Percentiles rank a stretch among this genome's conserved stretches.
Conservation (phyloP, 805 yeast genomes). For the Blastobotrys terrestris region DNA sequence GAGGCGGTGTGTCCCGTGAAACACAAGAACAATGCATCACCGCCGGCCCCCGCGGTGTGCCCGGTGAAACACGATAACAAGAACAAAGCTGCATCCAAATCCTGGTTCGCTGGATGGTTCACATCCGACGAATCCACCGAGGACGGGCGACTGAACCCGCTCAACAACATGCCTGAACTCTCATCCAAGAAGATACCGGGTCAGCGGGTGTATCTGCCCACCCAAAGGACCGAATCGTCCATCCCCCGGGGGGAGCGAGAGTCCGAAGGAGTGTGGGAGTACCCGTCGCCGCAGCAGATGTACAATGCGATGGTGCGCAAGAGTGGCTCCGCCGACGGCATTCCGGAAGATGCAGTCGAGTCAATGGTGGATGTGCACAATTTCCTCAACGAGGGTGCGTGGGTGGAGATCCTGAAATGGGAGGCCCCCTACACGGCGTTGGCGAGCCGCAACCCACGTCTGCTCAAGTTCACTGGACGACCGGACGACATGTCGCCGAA, state of each 20-base stretch:
- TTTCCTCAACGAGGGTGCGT: conserved; percentile 93
- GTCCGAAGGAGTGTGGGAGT: conserved; percentile 86
- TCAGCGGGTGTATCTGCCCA: conserved; percentile 71
- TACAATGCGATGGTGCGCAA: conserved; percentile 94
- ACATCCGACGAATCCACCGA: conserved; percentile 30
- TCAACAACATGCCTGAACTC: conserved; percentile 81
- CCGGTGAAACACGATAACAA: conserved; percentile 25
- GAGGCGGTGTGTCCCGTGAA: conserved; percentile 37
- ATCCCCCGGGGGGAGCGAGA: conserved; percentile 75
- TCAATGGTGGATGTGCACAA: conserved; percentile 97
- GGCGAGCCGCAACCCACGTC: conserved; percentile 60
- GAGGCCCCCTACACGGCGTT: conserved; percentile 61
- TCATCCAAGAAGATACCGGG: conserved; percentile 72
- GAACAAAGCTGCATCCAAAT: conserved; percentile 28
- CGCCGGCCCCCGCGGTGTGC: conserved; percentile 23
- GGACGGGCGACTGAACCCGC: conserved; percentile 50
- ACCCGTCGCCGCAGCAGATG: conserved; percentile 99
- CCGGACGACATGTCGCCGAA: conserved; percentile 85
- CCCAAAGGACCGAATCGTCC: conserved; percentile 73
- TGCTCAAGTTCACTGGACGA: conserved; percentile 82
- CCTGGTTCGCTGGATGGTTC: conserved; percentile 15
- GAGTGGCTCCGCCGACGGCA: conserved; percentile 71
- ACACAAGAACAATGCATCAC: conserved; percentile 25
- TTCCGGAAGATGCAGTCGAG: conserved; percentile 93
- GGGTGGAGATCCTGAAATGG: conserved; percentile 93